Conservation (phyloP, 1,284 basidiomycete genomes). For the Cerioporus squamosus region DNA sequence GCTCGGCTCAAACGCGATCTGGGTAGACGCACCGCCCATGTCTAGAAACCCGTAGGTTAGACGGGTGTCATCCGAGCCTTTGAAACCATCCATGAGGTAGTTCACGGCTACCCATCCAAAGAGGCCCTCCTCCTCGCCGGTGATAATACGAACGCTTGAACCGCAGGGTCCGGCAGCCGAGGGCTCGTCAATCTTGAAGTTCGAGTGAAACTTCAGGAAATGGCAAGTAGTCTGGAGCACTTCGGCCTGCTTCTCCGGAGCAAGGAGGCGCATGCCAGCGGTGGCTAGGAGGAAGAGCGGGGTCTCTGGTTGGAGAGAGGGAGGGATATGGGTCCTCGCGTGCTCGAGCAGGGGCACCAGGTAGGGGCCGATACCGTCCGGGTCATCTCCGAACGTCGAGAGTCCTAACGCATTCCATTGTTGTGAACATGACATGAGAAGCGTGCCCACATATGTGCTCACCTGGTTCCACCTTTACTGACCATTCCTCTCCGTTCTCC, state of each 20-base stretch:
- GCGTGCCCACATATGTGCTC: slow-evolving; percentile 44
- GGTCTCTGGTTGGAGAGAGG: slow-evolving; percentile 81
- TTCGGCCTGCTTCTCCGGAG: slow-evolving; percentile 68
- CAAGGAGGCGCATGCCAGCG: slow-evolving; percentile 94
- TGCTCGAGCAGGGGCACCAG: slow-evolving; percentile 85
- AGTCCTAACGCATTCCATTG: slow-evolving; percentile 61
- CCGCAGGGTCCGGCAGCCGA: slow-evolving; percentile 80
- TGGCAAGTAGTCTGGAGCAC: slow-evolving; percentile 81
- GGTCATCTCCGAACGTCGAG: slow-evolving; percentile 79
- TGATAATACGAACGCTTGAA: slow-evolving; percentile 91
- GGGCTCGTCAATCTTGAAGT: slow-evolving; percentile 72
- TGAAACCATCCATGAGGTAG: slow-evolving; percentile 98
- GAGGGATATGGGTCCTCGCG: slow-evolving; percentile 84
- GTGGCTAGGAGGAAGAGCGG: slow-evolving; percentile 96
- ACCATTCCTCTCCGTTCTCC: slow-evolving; percentile 81
- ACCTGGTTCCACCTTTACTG: slow-evolving; percentile 94
- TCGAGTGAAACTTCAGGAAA: slow-evolving; percentile 75
- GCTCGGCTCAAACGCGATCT: slow-evolving; percentile 94
- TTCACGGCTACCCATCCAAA: slow-evolving; percentile 99
- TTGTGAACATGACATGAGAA: not conserved
- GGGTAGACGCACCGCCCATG: slow-evolving; percentile 99
- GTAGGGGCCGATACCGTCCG: slow-evolving; percentile 75
- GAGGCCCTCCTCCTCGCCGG: slow-evolving; percentile 96
- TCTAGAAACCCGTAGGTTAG: slow-evolving; percentile 98
- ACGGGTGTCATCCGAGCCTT: slow-evolving; percentile 56